A percentile compares a stretch with the other conserved stretches of the same genome.
Evolutionary conservation across 2,329 filamentous ascomycete species (phyloP).

Genomic region (Colletotrichum theobromicola): DNA sequence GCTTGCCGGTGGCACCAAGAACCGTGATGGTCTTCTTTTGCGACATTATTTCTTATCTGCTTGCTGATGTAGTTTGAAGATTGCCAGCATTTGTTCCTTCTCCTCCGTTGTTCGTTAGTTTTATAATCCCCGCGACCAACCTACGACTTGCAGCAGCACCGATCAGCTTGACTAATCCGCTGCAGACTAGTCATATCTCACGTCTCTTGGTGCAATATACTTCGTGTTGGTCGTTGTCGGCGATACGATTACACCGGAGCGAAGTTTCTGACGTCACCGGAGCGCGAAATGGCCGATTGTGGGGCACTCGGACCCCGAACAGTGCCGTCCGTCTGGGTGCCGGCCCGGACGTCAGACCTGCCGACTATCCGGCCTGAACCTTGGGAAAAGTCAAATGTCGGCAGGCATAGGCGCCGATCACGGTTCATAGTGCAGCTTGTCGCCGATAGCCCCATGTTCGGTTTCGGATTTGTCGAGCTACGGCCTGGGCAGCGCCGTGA

Average conservation of each 20-base stretch:
- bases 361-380: background rate
- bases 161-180: accelerated
- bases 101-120: background rate
- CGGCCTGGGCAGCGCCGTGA: background rate
- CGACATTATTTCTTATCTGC: background rate
- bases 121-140: background rate
- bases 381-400: background rate
- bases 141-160: accelerated
- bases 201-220: accelerated
- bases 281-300: background rate
- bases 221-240: background rate
- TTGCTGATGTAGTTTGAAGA: background rate
- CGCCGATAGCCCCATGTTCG: background rate
- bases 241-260: background rate
- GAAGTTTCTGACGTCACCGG: background rate
- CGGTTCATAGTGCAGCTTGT: background rate
- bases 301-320: background rate
- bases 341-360: background rate
- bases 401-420: background rate
- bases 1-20: slow-evolving; percentile 64
- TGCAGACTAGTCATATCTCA: background rate
- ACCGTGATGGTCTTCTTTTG: slow-evolving; percentile 54
- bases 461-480: background rate
- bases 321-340: background rate
- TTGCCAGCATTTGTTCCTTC: background rate